Evolutionary conservation across 2,329 filamentous ascomycete genomes (phyloP).

Genomic region (Colletotrichum acutatum): DNA sequence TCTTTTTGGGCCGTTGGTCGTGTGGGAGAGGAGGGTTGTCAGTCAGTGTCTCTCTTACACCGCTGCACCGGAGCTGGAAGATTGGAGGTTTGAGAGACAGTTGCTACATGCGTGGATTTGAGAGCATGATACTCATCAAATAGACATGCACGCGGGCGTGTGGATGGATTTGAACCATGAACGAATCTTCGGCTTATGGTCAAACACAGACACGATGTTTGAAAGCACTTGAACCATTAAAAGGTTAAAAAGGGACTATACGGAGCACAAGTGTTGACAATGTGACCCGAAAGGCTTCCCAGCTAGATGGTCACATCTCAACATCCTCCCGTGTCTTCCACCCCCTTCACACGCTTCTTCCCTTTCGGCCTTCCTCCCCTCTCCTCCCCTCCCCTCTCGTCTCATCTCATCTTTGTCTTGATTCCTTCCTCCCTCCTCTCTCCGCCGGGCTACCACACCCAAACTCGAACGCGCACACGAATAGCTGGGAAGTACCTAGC

Average conservation of each 20-base stretch:
- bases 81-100: not conserved
- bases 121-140: not conserved
- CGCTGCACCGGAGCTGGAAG: slow-evolving; percentile 14
- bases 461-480: slow-evolving; percentile 10
- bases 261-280: not conserved
- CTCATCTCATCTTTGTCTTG: not conserved
- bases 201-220: not conserved
- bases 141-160: not conserved
- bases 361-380: not conserved
- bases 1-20: not conserved
- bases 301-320: not conserved
- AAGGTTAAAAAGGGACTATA: not conserved
- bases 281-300: not conserved
- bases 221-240: not conserved
- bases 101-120: not conserved
- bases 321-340: not conserved
- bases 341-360: not conserved
- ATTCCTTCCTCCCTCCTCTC: slow-evolving; percentile 14
- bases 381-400: not conserved
- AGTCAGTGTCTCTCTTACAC: slow-evolving; percentile 10
- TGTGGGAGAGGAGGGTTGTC: not conserved
- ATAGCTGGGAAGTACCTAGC: slow-evolving; percentile 14
- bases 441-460: slow-evolving; percentile 18
- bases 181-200: not conserved
- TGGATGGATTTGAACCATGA: not conserved